Base-by-base conservation (phyloP, 805 yeast genomes). In the Starmerella etchellsii region DNA sequence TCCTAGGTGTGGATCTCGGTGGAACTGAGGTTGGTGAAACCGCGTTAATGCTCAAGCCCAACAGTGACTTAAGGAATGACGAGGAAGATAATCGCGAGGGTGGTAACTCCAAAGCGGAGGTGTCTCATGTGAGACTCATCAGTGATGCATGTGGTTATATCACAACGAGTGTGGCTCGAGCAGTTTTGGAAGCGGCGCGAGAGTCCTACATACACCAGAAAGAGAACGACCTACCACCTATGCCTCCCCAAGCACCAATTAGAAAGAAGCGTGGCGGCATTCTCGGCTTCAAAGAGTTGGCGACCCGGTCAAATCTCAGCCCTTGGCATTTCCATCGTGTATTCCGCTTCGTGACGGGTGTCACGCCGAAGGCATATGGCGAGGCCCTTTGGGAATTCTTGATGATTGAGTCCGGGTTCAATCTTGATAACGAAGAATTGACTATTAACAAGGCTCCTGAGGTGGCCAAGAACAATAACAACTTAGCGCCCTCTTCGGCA, bases 291-390 rank as follows among this genome's bases (percentile, higher is more conserved):
- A 81, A 82, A 58, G 94, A 84, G 57, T 68, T 84, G 54, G 95
- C 94, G 8, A 76, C 82, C 18, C 80, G 83, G 55, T 77, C 85
- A 9, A 79, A 79, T 50, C 68, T 84, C 44, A 73, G 83, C 10
- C 91, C 94, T 21, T 84, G 94, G 94, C 95, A 84, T 60, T 84
- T 84, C 61, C 95, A 84, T 65, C 67, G 95, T 38, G 94, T 84
- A 20, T 84, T 84, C 67, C 79, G 84, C 60, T 72, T 78, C 41
- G 81, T 83, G 46, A 81, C 93, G 4, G 88, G 93, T 2, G 69
- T 82, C 43, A 83, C 95, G 1, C 94, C 94, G 20, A 81, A 83
- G 64, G 78, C 82, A 6, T 83, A 83, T 54, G 94, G 94, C 38
- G 94, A 83, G 55, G 75, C 76, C 47, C 81, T 94, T 56, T 78